phyloP scores from a whole-genome alignment of 768 basidiomycete species.

The Mycena albidolilacea region DNA sequence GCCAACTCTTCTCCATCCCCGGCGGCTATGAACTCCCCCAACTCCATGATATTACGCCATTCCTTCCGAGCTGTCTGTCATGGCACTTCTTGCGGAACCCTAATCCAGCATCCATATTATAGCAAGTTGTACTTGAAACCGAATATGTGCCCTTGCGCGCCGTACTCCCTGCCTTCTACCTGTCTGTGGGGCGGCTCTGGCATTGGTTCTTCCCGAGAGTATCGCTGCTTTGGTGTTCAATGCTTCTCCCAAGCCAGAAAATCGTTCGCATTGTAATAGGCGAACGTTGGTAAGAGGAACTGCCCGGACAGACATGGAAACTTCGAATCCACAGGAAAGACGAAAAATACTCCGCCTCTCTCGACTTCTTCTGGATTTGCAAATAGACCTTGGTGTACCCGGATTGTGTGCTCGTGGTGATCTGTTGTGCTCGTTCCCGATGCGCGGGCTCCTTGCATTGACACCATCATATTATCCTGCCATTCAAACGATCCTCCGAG shows the following conservation, averaged over 20 bases:
- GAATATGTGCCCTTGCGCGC: not conserved
- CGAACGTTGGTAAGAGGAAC: too few relatives aligned
- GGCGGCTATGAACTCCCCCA: too few relatives aligned
- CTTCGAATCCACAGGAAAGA: not conserved
- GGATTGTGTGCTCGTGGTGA: not conserved
- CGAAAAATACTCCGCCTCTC: not conserved
- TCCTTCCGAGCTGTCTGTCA: not conserved
- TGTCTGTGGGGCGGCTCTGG: not conserved
- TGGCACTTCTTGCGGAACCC: not conserved
- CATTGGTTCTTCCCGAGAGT: not conserved
- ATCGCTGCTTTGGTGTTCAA: not conserved
- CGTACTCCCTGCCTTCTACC: not conserved
- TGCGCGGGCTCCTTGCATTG: not conserved
- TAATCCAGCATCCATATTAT: not conserved
- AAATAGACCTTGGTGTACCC: not conserved
- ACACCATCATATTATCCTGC: too few relatives aligned
- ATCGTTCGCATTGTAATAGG: too few relatives aligned
- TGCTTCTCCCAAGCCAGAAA: not conserved
- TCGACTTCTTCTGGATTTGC: not conserved
- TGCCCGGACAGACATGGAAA: too few relatives aligned
- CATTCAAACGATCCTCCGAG: too few relatives aligned
- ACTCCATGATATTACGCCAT: too few relatives aligned
- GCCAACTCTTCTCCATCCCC: too few relatives aligned
- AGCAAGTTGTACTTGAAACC: not conserved
- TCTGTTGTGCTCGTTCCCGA: not conserved